Conservation (phyloP, 1,139 yeast genomes). For the Sugiyamaella japonica region DNA sequence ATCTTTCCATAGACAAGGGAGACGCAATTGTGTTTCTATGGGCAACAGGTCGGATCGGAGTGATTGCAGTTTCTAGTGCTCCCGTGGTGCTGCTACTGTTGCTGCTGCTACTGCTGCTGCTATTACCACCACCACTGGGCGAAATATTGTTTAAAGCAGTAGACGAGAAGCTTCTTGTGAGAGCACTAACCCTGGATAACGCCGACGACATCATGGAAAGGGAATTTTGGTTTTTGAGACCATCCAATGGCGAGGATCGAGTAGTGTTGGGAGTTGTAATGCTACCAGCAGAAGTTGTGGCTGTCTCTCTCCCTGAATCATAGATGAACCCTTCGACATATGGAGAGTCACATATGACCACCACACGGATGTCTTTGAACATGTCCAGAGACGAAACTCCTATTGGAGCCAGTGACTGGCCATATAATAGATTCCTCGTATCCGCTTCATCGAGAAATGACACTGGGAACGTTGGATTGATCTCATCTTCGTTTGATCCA, state of each 20-base stretch:
- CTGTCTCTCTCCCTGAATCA: conserved; percentile 26
- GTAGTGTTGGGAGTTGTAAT: not conserved
- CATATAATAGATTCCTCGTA: conserved; percentile 34
- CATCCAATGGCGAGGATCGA: conserved; percentile 8
- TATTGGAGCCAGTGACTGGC: conserved; percentile 23
- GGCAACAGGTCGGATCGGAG: not conserved
- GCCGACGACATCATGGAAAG: conserved; percentile 12
- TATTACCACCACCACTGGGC: not conserved
- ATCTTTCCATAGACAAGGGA: conserved; percentile 2
- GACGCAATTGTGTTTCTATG: conserved; percentile 1
- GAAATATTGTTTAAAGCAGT: conserved; percentile 12
- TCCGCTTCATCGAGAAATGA: conserved; percentile 36
- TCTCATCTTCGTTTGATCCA: conserved; percentile 10
- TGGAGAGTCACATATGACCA: conserved; percentile 30
- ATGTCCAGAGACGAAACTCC: conserved; percentile 23
- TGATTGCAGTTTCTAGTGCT: not conserved
- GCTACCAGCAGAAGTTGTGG: not conserved
- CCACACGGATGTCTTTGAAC: conserved; percentile 32
- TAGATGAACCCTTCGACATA: conserved; percentile 29
- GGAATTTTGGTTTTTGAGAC: conserved; percentile 1
- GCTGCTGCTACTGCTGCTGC: too few species aligned
- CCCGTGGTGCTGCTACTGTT: not conserved
- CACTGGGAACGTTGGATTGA: conserved; percentile 23
- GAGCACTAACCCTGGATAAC: conserved; percentile 5
- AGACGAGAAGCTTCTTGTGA: conserved; percentile 18